Percentiles rank a stretch among this genome's conserved stretches.
Conservation (phyloP, 345 rosid species). For the Laguncularia racemosa region DNA sequence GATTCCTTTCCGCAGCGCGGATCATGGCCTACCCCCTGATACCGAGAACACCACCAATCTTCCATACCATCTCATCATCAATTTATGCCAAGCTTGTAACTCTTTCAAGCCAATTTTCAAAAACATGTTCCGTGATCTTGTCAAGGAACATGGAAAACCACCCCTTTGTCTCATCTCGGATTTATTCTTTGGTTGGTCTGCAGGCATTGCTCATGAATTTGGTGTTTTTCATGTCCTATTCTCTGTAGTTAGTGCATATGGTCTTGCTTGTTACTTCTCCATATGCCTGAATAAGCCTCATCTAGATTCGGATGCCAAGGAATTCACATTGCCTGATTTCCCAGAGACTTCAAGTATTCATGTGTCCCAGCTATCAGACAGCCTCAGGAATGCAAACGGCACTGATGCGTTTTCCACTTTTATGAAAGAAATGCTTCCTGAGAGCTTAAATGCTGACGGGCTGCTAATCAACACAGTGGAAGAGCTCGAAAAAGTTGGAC, state of each 20-base stretch:
- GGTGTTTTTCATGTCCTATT: slow-evolving; percentile 47
- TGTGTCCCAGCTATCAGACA: slow-evolving; percentile 35
- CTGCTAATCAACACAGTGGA: slow-evolving; percentile 55
- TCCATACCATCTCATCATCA: slow-evolving; percentile 48
- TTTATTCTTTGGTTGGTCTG: slow-evolving; percentile 65
- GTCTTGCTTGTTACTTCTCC: slow-evolving; percentile 54
- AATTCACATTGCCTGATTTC: slow-evolving; percentile 44
- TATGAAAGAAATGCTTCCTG: slow-evolving; percentile 25
- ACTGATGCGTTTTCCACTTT: slow-evolving; percentile 39
- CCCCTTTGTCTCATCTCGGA: slow-evolving; percentile 41
- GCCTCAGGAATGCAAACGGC: slow-evolving; percentile 38
- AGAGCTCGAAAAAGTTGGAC: slow-evolving; percentile 45
- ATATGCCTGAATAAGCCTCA: slow-evolving; percentile 43
- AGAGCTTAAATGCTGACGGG: slow-evolving; percentile 42
- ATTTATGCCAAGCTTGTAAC: slow-evolving; percentile 46
- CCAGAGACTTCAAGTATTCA: slow-evolving; percentile 42
- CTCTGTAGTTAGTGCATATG: slow-evolving; percentile 38
- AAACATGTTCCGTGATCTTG: slow-evolving; percentile 20
- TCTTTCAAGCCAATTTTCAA: slow-evolving; percentile 39
- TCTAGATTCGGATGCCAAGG: slow-evolving; percentile 16
- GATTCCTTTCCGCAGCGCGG: slow-evolving; percentile 55
- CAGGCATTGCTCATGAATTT: slow-evolving; percentile 36
- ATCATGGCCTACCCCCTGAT: slow-evolving; percentile 59
- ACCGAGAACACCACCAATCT: slow-evolving; percentile 59
- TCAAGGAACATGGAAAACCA: neutral